Evolutionary conservation across 352 stramenopile species (phyloP).

Genomic region (Thraustotheca clavata): DNA sequence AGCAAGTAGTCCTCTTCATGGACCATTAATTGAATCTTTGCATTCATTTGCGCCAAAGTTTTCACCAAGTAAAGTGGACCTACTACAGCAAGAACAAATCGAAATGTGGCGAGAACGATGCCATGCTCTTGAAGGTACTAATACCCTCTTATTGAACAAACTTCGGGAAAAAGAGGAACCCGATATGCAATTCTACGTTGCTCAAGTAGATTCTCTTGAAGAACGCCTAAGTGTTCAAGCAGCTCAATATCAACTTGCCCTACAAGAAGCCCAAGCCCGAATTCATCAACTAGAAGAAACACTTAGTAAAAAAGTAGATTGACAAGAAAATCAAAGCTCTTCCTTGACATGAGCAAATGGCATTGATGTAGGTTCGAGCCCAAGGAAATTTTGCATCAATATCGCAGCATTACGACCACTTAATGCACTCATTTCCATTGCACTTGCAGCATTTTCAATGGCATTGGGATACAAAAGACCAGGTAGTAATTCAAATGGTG

Average conservation of each 20-base stretch:
- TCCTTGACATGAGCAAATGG: neutral
- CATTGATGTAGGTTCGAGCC: neutral
- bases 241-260: neutral
- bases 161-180: neutral
- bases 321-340: neutral
- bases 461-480: slow-evolving; percentile 25
- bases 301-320: too few species aligned
- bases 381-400: slow-evolving; percentile 2
- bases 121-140: neutral
- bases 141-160: neutral
- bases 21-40: neutral
- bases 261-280: slow-evolving; percentile 4
- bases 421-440: slow-evolving; percentile 27
- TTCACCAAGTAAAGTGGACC: neutral
- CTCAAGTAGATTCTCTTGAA: slow-evolving; percentile 17
- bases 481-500: neutral
- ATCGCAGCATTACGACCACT: slow-evolving; percentile 25
- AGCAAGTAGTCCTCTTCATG: neutral
- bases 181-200: slow-evolving; percentile 10
- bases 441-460: slow-evolving; percentile 26
- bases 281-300: too few species aligned
- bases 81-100: neutral
- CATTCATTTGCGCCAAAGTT: neutral
- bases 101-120: neutral
- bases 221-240: slow-evolving; percentile 13